Evolutionary conservation across 108 stramenopile genomes (phyloP).

Genomic region (Skeletonema tropicum): DNA sequence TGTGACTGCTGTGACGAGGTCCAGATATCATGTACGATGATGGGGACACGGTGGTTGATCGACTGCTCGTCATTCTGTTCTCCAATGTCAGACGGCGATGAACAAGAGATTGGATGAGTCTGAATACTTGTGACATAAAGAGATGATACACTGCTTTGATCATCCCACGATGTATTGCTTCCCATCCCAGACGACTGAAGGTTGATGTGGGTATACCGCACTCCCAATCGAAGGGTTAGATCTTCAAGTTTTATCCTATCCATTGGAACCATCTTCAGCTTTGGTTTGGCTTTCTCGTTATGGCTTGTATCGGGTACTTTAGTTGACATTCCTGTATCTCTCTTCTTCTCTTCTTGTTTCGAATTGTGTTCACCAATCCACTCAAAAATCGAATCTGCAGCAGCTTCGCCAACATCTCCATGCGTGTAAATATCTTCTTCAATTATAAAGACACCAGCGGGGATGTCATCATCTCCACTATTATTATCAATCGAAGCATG

Average conservation of each 20-base stretch:
- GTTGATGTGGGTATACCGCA: conserved; percentile 71
- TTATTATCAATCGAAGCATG: conserved; percentile 26
- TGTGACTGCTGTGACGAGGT: conserved; percentile 7
- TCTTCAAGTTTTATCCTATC: conserved; percentile 51
- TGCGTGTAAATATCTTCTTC: conserved; percentile 72
- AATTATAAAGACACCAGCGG: conserved; percentile 75
- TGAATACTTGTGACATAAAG: conserved; percentile 43
- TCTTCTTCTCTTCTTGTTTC: neutral
- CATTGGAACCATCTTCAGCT: conserved; percentile 48
- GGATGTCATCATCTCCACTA: neutral
- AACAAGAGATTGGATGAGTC: neutral
- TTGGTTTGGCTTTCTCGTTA: conserved; percentile 43
- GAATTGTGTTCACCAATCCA: conserved; percentile 19
- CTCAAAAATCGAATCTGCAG: conserved; percentile 16
- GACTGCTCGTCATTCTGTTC: neutral
- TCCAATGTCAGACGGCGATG: neutral
- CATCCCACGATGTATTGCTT: conserved; percentile 5
- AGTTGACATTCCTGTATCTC: neutral
- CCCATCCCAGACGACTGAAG: conserved; percentile 4
- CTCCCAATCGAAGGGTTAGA: conserved; percentile 63
- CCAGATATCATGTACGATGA: neutral
- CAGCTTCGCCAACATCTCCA: conserved; percentile 47
- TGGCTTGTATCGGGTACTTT: neutral
- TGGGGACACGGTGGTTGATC: neutral
- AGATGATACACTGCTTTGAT: conserved; percentile 26